Percentiles rank a stretch among this genome's conserved stretches.
Conservation (phyloP, 2,329 filamentous ascomycete genomes). For the Teratosphaeria pseudoeucalypti region DNA sequence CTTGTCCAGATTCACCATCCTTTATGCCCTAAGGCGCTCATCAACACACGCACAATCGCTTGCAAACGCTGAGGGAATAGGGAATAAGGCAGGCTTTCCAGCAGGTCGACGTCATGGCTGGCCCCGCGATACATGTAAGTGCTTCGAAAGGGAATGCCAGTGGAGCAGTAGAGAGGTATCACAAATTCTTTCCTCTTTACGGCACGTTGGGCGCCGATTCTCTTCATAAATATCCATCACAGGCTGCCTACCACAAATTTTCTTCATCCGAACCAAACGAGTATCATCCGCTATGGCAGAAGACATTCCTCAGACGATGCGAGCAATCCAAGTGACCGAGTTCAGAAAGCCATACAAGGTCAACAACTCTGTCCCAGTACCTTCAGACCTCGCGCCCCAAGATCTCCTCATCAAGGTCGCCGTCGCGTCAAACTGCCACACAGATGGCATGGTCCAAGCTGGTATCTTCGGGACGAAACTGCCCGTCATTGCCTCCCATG, state of each 20-base stretch:
- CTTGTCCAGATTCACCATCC: no score
- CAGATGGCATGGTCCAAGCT: constrained; percentile 45
- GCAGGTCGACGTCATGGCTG: no score
- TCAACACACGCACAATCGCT: no score
- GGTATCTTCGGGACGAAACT: constrained; percentile 41
- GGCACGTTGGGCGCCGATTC: neutral
- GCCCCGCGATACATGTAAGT: no score
- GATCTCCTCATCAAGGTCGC: constrained; percentile 53
- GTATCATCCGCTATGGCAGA: neutral
- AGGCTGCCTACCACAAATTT: neutral
- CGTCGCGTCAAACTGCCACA: constrained; percentile 53
- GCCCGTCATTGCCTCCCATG: constrained; percentile 47
- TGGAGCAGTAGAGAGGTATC: neutral
- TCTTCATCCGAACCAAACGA: neutral
- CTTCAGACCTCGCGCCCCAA: constrained; percentile 34
- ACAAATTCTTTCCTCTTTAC: neutral
- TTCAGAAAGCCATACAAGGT: constrained; percentile 48
- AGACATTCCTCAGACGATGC: constrained; percentile 35
- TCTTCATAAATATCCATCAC: neutral
- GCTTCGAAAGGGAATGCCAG: no score
- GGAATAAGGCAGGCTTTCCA: no score
- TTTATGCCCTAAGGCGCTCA: no score
- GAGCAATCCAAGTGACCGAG: constrained; percentile 39
- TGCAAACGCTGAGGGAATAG: no score
- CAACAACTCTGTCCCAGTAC: constrained; percentile 36